Conservation (phyloP, 2,329 filamentous ascomycete species). For the Plectosphaerella sp. region DNA sequence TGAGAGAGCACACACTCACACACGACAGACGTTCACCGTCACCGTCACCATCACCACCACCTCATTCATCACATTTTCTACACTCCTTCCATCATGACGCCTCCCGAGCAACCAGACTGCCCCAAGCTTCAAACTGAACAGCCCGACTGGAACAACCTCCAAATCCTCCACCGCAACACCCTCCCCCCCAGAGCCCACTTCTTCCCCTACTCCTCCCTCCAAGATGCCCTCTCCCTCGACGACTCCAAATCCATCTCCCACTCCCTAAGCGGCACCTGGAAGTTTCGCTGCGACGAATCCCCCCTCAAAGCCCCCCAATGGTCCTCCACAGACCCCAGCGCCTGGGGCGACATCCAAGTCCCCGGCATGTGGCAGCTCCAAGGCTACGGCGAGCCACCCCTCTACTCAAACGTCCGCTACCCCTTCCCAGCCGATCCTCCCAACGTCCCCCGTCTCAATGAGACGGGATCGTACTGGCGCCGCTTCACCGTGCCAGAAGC, state of each 20-base stretch:
- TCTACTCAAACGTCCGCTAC: conserved; percentile 66
- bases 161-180: conserved; percentile 51
- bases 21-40: too few relatives aligned
- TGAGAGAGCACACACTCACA: neutral
- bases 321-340: conserved; percentile 6
- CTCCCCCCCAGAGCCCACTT: conserved; percentile 52
- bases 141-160: conserved; percentile 56
- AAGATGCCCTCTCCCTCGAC: conserved; percentile 41
- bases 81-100: neutral
- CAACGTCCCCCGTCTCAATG: conserved; percentile 57
- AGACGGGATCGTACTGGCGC: conserved; percentile 57
- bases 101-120: conserved; percentile 29
- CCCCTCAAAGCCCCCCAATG: conserved; percentile 20
- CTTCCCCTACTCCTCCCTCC: conserved; percentile 41
- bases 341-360: conserved; percentile 52
- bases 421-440: conserved; percentile 66
- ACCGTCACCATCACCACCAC: neutral
- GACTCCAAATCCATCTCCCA: conserved; percentile 26
- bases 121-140: conserved; percentile 51
- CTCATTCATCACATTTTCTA: neutral
- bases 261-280: conserved; percentile 38
- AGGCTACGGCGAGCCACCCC: conserved; percentile 56
- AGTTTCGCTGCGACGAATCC: conserved; percentile 28
- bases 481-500: conserved; percentile 46
- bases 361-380: conserved; percentile 65